Base-by-base conservation (phyloP, 768 basidiomycete species). In the Russula griseocarnosa region DNA sequence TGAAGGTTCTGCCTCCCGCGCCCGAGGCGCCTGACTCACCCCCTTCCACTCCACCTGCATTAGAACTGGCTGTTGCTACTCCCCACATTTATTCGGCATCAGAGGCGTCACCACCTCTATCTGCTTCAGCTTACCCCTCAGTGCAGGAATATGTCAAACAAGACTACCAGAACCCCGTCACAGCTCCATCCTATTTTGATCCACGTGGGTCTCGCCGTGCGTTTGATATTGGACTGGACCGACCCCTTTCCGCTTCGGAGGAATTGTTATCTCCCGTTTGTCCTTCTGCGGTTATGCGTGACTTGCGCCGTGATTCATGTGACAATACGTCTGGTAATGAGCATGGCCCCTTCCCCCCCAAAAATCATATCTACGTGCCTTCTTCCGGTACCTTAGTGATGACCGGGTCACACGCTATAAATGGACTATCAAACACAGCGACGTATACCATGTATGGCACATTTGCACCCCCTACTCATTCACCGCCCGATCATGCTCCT, bases 1-100 rank as follows among this genome's bases (percentile, higher is more conserved):
- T 61, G n/a, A 69, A 61, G 54, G 54, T 14, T 46, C 56, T n/a
- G 11, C 67, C 60, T 52, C 65, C 60, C 42, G 55, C 49, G 7
- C 30, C 65, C 13, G 68, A 64, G 65, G 63, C 62, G 53, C 64
- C 69, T 42, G 66, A 64, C 56, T 55, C 67, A 1, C 70, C 70
- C n/a, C 70, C 70, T 26, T 57, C 65, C 36, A 67, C 67, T 3
- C 72, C 71, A 13, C 71, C 72, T 28, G 68, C 71, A n/a, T 66
- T 71, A 36, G 66, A 65, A 26, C 67, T 46, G 44, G 72, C 71
- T 38, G 62, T 67, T 47, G 50, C 55, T 47, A 46, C 55, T 13
- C 60, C 66, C 8, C 60, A 32, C 51, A 52, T 58, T 34, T 61
- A 55, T 53, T 46, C 61, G 28, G 44, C 38, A 6, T 66, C 64